Evolutionary conservation across 164 flowering plant species (phyloP).

Genomic region (Macadamia integrifolia): DNA sequence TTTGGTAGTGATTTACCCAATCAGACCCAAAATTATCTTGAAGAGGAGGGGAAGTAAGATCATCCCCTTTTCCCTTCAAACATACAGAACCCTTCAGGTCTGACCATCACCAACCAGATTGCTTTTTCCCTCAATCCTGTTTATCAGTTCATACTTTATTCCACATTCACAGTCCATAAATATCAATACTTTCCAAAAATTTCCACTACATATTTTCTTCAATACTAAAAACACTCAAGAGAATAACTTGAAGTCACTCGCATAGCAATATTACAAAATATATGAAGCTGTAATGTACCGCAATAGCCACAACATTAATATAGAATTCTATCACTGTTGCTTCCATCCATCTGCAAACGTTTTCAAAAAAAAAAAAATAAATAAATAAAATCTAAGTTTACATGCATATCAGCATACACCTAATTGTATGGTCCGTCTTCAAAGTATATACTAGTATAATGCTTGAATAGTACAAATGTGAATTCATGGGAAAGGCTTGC

Average conservation of each 20-base stretch:
- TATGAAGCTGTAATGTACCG: constrained; percentile 34
- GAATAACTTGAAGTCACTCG: not conserved
- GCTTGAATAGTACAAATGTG: not conserved
- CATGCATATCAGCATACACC: constrained; percentile 10
- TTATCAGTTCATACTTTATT: too few species aligned
- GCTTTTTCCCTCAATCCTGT: too few species aligned
- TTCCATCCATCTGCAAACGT: constrained; percentile 58
- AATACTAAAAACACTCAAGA: not conserved
- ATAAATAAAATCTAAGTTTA: too few species aligned
- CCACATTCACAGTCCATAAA: too few species aligned
- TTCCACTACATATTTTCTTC: too few species aligned
- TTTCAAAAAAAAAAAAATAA: not conserved
- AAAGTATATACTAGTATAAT: constrained; percentile 13
- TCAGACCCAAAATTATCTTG: too few species aligned
- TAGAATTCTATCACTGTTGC: constrained; percentile 72
- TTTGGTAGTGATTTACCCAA: too few species aligned
- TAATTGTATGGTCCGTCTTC: constrained; percentile 49
- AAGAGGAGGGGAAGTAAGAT: too few species aligned
- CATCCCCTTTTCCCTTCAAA: too few species aligned
- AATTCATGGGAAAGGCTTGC: not conserved
- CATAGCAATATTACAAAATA: not conserved
- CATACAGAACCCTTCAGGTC: too few species aligned
- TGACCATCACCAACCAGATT: too few species aligned
- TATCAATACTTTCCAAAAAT: too few species aligned
- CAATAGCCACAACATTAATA: constrained; percentile 50